These are phyloP conservation scores for Zygosaccharomyces rouxii DNA, from an alignment of 805 yeast species.

Conservation along the genomic window DNA sequence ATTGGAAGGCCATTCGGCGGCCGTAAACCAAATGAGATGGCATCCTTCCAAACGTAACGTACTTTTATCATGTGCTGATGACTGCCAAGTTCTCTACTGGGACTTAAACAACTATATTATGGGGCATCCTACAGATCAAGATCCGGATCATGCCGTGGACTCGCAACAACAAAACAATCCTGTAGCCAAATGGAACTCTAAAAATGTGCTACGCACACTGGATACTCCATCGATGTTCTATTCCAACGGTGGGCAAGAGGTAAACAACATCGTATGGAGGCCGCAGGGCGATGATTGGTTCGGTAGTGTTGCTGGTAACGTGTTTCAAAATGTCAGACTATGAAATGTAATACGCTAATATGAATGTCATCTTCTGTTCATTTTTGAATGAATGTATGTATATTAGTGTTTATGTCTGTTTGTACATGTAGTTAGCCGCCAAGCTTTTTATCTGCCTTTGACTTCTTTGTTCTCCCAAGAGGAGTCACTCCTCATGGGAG, in stretches of 20 bases:
- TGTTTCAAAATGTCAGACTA: slow-evolving; percentile 35
- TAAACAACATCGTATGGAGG: slow-evolving; percentile 74
- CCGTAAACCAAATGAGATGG: slow-evolving; percentile 77
- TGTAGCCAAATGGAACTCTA: slow-evolving; percentile 15
- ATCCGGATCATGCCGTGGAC: background rate
- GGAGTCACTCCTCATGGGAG: background rate
- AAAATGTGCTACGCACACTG: slow-evolving; percentile 14
- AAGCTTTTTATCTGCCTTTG: background rate
- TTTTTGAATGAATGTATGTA: background rate
- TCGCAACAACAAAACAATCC: background rate
- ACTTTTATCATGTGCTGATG: slow-evolving; percentile 63
- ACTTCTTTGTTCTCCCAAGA: background rate
- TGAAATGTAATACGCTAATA: background rate
- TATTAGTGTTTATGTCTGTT: background rate
- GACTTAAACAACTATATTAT: slow-evolving; percentile 43
- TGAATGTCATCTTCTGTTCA: background rate
- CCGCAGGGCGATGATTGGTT: slow-evolving; percentile 68
- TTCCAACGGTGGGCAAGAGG: slow-evolving; percentile 57
- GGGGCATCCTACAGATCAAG: background rate
- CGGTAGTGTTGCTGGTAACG: slow-evolving; percentile 47
- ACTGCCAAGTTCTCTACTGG: slow-evolving; percentile 69
- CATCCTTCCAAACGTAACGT: slow-evolving; percentile 64
- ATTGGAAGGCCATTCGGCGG: slow-evolving; percentile 60
- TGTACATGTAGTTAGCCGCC: background rate
- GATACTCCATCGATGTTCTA: slow-evolving; percentile 44